Percentiles rank a stretch among this genome's conserved stretches.
Conservation (phyloP, 106 monocot species). For the Phalaenopsis equestris region DNA sequence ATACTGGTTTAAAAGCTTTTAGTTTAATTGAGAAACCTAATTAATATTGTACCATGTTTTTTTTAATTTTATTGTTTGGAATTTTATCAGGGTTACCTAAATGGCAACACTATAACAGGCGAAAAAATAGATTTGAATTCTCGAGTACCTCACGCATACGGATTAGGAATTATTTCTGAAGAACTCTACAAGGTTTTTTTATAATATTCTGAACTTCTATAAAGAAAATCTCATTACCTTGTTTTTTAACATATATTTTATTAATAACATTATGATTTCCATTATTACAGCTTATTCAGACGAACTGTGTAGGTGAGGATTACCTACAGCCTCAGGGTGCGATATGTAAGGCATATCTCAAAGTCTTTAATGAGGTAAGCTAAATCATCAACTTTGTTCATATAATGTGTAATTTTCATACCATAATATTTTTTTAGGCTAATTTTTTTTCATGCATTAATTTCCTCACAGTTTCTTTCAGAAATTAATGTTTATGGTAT, state of each 20-base stretch:
- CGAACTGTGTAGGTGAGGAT: not conserved
- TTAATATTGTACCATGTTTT: not conserved
- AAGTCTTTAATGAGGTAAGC: not conserved
- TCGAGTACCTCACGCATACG: not conserved
- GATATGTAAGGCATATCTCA: not conserved
- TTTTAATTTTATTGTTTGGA: not conserved
- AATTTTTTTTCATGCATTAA: not conserved
- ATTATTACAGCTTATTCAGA: not conserved
- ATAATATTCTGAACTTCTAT: not conserved
- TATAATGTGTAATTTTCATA: no score
- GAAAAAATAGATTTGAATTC: constrained; percentile 7
- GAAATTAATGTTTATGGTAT: not conserved
- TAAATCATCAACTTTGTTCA: not conserved
- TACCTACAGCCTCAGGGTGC: not conserved
- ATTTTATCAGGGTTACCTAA: not conserved
- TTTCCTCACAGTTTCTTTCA: not conserved
- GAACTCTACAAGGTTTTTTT: constrained; percentile 28
- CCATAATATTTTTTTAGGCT: not conserved
- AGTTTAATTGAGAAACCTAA: not conserved
- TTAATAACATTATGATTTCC: not conserved
- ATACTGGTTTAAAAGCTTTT: not conserved
- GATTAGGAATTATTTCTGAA: constrained; percentile 36
- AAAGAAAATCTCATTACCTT: no score
- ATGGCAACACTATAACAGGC: constrained; percentile 30
- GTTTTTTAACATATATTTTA: not conserved